Base-by-base conservation (phyloP, 2,329 filamentous ascomycete genomes). In the Diaporthe vexans region DNA sequence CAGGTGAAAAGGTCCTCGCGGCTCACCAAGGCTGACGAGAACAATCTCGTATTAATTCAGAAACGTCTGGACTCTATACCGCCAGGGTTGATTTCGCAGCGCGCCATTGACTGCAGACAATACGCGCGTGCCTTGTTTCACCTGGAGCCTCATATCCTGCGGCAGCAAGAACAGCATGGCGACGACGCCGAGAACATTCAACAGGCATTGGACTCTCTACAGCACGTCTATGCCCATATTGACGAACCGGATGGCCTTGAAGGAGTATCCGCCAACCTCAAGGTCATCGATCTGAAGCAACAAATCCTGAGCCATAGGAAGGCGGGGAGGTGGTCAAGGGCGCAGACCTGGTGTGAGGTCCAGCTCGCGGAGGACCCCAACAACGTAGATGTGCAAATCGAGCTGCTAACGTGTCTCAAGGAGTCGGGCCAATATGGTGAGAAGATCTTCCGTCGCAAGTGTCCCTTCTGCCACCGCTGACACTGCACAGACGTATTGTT, bases 181-280 rank as follows among this genome's bases (percentile, higher is more conserved):
- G 80, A 85, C 35, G 86, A 87, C 0, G 82, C 85, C 1, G 86
- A 87, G 2, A 88, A 91, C 29, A 85, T 89, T n/a, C 88, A 93
- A 71, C 88, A 91, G 33, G 87, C 97, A 5, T 90, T 97, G 75
- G 91, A 95, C 77, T 91, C 92, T 75, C 86, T 99, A 33, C 96
- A 98, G 80, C 92, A 96, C 71, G 98, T 99, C 24, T 99, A 99
- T 82, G 94, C 95, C 1, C 94, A 98, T 78, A 98, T 99, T 75
- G 97, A 99, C 80, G 97, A 99, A 79, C 97, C 97, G 0, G 97
- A 99, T 82, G 95, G 96, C 1, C 92, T 99, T 46, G 95, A 98
- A 81, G 97, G 97, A 3, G 96, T 99, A 75, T 97, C 96, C 1
- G 92, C 95, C 26, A 94, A 97, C 81, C 86, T 98, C 4, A 93